Percentiles rank a stretch among this genome's conserved stretches.
Conservation (phyloP, 805 yeast species). For the Candida cerambycidarum region DNA sequence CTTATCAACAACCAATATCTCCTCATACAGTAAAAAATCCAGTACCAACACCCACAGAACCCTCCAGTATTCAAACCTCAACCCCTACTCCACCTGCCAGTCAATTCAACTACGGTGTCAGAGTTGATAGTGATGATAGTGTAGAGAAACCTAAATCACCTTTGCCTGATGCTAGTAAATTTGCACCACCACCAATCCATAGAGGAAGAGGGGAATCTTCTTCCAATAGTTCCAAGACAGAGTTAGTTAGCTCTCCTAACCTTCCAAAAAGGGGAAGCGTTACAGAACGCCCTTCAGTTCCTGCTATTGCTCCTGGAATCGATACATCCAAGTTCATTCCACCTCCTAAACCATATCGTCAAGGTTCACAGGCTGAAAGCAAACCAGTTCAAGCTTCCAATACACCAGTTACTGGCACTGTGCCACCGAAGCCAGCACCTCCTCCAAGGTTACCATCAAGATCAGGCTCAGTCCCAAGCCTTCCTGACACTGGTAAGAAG, state of each 20-base stretch:
- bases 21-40: too few relatives aligned
- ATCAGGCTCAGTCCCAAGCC: too few relatives aligned
- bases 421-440: too few relatives aligned
- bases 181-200: constrained; percentile 45
- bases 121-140: constrained; percentile 6
- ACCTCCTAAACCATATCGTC: constrained; percentile 15
- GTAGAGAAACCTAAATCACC: constrained; percentile 26
- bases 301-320: constrained; percentile 14
- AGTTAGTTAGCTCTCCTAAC: neutral
- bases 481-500: too few relatives aligned
- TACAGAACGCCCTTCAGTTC: constrained; percentile 7
- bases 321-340: constrained; percentile 36
- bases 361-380: too few relatives aligned
- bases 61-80: constrained; percentile 1
- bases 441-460: constrained; percentile 15
- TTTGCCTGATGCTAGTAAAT: constrained; percentile 34
- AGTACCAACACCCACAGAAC: constrained; percentile 5
- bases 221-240: constrained; percentile 1
- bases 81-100: constrained; percentile 14
- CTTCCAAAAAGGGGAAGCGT: neutral
- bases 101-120: constrained; percentile 6
- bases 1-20: constrained; percentile 9
- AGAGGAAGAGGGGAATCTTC: constrained; percentile 22
- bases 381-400: too few relatives aligned
- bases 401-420: too few relatives aligned